These are phyloP conservation scores for Pyrus bretschneideri DNA, from an alignment of 306 rosid species.

Conservation along the genomic window DNA sequence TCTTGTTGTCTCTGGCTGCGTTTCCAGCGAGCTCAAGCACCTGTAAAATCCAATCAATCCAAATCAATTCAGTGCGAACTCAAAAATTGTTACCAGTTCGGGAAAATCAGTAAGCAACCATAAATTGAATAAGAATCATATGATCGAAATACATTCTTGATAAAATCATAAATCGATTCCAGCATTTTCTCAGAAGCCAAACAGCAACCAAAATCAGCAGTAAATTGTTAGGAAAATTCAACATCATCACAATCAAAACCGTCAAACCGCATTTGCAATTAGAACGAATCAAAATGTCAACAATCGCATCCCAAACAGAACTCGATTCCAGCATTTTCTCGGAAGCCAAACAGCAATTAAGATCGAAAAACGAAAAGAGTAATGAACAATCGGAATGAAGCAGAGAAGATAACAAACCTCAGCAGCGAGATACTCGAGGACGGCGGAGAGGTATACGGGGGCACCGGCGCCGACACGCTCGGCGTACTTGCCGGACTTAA, in stretches of 20 bases:
- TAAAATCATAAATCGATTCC: neutral
- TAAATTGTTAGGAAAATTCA: neutral
- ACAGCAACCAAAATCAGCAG: neutral
- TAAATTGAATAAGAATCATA: no score
- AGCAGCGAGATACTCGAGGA: conserved; percentile 82
- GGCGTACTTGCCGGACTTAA: conserved; percentile 63
- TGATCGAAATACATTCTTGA: no score
- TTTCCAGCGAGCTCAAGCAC: conserved; percentile 58
- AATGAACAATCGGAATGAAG: neutral
- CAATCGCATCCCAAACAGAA: neutral
- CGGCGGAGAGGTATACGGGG: conserved; percentile 80
- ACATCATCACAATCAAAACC: neutral
- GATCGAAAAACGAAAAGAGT: neutral
- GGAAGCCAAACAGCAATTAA: neutral
- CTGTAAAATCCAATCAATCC: conserved; percentile 5
- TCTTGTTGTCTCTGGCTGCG: conserved; percentile 71
- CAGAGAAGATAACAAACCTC: conserved; percentile 34
- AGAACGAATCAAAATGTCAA: neutral
- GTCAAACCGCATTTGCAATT: neutral
- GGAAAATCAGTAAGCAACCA: no score
- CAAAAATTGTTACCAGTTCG: no score
- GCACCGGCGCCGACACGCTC: conserved; percentile 75
- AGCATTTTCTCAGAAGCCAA: neutral
- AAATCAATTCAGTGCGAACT: neutral
- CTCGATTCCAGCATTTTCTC: neutral